Conservation (phyloP, 2,329 filamentous ascomycete species). For the Reticulascus tulasneorum region DNA sequence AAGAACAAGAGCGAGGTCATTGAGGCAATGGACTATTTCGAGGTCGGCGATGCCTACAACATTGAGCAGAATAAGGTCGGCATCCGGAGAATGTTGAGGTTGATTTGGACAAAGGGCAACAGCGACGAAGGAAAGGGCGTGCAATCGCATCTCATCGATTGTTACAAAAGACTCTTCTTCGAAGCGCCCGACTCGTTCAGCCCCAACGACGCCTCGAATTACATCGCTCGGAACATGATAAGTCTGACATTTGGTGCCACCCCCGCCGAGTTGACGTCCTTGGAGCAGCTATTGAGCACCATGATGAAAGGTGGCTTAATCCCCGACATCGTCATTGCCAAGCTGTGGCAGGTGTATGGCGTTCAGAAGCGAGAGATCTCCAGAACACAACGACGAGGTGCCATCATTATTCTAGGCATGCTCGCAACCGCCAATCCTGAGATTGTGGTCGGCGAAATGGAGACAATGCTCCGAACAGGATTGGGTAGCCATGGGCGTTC, state of each 20-base stretch:
- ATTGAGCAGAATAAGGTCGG: conserved; percentile 89
- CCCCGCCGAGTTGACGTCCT: conserved; percentile 87
- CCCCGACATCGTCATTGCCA: conserved; percentile 79
- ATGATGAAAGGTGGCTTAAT: conserved; percentile 96
- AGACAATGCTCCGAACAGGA: conserved; percentile 87
- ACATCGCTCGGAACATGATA: conserved; percentile 97
- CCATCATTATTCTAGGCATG: conserved; percentile 97
- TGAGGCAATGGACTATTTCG: conserved; percentile 98
- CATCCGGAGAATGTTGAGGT: conserved; percentile 88
- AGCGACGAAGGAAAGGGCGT: conserved; percentile 98
- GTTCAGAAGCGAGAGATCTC: conserved; percentile 93
- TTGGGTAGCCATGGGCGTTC: conserved; percentile 74
- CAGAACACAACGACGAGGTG: conserved; percentile 80
- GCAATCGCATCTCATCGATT: conserved; percentile 93
- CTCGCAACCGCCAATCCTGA: conserved; percentile 87
- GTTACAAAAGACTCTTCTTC: conserved; percentile 93
- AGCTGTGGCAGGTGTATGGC: conserved; percentile 96
- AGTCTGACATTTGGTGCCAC: conserved; percentile 95
- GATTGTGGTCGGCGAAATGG: conserved; percentile 91
- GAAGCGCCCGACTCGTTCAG: conserved; percentile 87
- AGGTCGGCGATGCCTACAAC: conserved; percentile 92
- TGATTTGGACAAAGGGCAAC: conserved; percentile 99
- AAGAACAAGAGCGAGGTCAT: conserved; percentile 98
- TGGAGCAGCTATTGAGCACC: conserved; percentile 90
- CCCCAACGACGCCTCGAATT: conserved; percentile 87